Base-by-base conservation (phyloP, 306 rosid genomes). In the Oemleria cerasiformis region DNA sequence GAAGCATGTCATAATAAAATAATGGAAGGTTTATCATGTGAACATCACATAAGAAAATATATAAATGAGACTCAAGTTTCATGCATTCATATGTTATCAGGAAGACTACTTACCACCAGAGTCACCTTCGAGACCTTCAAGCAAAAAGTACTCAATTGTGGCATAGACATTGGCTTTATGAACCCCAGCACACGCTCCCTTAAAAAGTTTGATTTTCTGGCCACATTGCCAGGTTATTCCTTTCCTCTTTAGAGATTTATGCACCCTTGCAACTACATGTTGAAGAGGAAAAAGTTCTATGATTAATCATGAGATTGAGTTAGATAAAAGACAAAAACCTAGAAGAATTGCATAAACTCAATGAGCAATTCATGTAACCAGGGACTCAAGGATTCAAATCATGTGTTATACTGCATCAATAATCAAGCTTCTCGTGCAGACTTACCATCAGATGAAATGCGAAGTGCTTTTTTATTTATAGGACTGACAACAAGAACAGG, bases 61-160 rank as follows among this genome's bases (percentile, higher is more conserved):
- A 36, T 6, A 9, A 66, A 17, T 11, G 19, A 49, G 14, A 49
- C 45, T 67, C 38, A 17, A 38, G 19, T 9, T 68, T 36, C 48
- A 36, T n/a, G 61, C 73, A 19, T 68, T 15, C 43, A 34, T 4
- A 14, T 65, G 42, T 56, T 14, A 34, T n/a, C 15, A 30, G 47
- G 65, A 70, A 50, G 23, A 57, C 62, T 30, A 58, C 86, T 77
- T 75, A 88, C 95, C 95, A 65, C 95, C 89, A 30, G 85, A 40
- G n/a, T 86, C 91, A 53, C 89, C 91, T 75, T 77, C 57, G 11
- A 83, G 70, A 41, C 91, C 88, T 74, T 81, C 91, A 67, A 88
- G 84, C 76, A 84, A 61, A 78, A 88, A 84, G 68, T 79, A 84
- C n/a, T 88, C 95, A 48, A 88, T 60, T 20, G 86, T 83, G 23